Conservation (phyloP, 306 rosid genomes). For the Gynostemma pentaphyllum region DNA sequence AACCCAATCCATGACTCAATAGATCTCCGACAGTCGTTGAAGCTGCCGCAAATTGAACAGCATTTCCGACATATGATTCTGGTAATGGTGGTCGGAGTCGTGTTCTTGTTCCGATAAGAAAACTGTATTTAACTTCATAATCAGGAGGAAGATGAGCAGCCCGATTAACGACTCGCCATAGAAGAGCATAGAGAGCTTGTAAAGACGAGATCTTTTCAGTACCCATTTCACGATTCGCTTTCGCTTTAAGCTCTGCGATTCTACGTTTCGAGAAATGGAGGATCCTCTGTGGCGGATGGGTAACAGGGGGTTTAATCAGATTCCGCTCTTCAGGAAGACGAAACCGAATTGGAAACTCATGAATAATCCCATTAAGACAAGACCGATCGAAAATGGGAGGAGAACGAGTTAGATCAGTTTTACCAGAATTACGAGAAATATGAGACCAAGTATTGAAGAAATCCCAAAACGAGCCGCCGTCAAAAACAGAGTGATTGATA, state of each 20-base stretch:
- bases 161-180: conserved; percentile 27
- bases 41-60: not conserved
- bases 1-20: conserved; percentile 14
- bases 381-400: not conserved
- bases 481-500: conserved; percentile 12
- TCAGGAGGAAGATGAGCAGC: not conserved
- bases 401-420: not conserved
- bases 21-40: conserved; percentile 23
- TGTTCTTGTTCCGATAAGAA: not conserved
- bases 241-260: conserved; percentile 21
- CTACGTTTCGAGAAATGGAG: conserved; percentile 21
- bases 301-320: not conserved
- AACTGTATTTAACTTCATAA: not conserved
- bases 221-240: conserved; percentile 22
- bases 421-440: conserved; percentile 7
- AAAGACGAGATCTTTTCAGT: conserved; percentile 26
- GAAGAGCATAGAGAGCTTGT: conserved; percentile 24
- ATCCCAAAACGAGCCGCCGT: conserved; percentile 29
- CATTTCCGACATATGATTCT: conserved; percentile 24
- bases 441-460: conserved; percentile 35
- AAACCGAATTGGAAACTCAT: conserved; percentile 6
- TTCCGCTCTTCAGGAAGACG: not conserved
- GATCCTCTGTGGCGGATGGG: not conserved
- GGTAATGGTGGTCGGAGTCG: conserved; percentile 21
- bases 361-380: not conserved